phyloP scores from a whole-genome alignment of 768 basidiomycete species.

The Lentinus tigrinus region DNA sequence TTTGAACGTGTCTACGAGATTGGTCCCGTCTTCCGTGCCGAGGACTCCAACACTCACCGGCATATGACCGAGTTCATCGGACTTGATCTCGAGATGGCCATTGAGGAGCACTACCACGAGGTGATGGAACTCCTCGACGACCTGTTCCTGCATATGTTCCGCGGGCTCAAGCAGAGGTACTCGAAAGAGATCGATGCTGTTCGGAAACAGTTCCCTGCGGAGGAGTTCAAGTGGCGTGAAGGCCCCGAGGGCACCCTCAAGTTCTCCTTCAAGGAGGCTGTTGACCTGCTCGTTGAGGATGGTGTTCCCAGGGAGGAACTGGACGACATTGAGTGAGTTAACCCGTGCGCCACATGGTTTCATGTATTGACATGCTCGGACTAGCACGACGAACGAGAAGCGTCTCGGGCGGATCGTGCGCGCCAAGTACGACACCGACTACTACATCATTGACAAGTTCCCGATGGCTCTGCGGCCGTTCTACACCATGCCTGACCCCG shows the following conservation, averaged over 20 bases:
- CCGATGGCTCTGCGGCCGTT: constrained; percentile 94
- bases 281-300: constrained; percentile 82
- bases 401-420: constrained; percentile 86
- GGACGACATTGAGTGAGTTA: constrained; percentile 87
- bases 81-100: constrained; percentile 97
- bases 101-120: constrained; percentile 99
- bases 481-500: constrained; percentile 98
- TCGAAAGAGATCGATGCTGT: constrained; percentile 80
- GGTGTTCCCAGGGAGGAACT: constrained; percentile 75
- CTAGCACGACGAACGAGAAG: constrained; percentile 93
- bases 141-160: constrained; percentile 85
- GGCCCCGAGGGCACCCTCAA: constrained; percentile 86
- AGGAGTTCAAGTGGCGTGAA: constrained; percentile 94
- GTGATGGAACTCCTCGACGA: constrained; percentile 90
- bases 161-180: constrained; percentile 73
- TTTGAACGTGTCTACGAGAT: constrained; percentile 99
- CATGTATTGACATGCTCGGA: neutral
- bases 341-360: neutral
- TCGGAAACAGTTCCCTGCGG: constrained; percentile 86
- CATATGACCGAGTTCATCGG: constrained; percentile 99
- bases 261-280: constrained; percentile 83
- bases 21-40: constrained; percentile 94
- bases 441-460: constrained; percentile 99
- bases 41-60: constrained; percentile 95
- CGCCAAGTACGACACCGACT: constrained; percentile 95